Conservation (phyloP, 139 green algal species). For the Pseudopediastrum boryanum region DNA sequence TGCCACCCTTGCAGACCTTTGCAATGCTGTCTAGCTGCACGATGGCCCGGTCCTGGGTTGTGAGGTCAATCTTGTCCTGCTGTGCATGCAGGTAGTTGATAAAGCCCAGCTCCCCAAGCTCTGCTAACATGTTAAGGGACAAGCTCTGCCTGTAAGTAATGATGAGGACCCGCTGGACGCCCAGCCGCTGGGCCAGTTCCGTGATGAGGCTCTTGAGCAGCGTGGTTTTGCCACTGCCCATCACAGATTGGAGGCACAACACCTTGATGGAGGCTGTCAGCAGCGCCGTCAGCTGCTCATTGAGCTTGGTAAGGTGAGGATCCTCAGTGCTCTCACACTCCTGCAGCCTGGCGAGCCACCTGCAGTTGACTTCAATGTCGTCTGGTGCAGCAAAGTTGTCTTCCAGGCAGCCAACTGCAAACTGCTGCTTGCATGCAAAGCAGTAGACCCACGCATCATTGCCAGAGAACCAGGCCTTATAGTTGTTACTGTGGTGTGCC, state of each 20-base stretch:
- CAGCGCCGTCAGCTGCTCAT: background rate
- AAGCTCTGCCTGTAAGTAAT: background rate
- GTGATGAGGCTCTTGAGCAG: background rate
- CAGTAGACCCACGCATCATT: background rate
- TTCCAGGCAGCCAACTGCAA: background rate
- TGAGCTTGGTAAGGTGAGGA: too few species aligned
- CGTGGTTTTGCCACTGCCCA: slow-evolving; percentile 1
- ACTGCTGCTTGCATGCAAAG: background rate
- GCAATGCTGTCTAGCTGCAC: slow-evolving; percentile 5
- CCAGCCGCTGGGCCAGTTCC: background rate
- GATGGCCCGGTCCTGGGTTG: background rate
- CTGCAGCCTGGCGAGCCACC: slow-evolving; percentile 5
- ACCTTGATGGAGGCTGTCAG: background rate
- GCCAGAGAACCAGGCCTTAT: background rate
- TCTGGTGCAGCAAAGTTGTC: background rate
- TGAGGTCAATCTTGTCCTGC: background rate
- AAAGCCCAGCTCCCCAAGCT: background rate
- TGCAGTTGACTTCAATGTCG: background rate
- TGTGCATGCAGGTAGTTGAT: slow-evolving; percentile 1
- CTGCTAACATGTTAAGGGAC: background rate
- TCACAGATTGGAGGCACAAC: background rate
- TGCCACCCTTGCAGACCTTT: background rate
- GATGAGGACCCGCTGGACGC: background rate
- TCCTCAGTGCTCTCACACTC: too few species aligned
- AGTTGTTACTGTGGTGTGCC: slow-evolving; percentile 9